A percentile compares a stretch with the other conserved stretches of the same genome.
These are phyloP conservation scores for Eutrema yunnanense DNA, from an alignment of 345 rosid species.

Conservation along the genomic window DNA sequence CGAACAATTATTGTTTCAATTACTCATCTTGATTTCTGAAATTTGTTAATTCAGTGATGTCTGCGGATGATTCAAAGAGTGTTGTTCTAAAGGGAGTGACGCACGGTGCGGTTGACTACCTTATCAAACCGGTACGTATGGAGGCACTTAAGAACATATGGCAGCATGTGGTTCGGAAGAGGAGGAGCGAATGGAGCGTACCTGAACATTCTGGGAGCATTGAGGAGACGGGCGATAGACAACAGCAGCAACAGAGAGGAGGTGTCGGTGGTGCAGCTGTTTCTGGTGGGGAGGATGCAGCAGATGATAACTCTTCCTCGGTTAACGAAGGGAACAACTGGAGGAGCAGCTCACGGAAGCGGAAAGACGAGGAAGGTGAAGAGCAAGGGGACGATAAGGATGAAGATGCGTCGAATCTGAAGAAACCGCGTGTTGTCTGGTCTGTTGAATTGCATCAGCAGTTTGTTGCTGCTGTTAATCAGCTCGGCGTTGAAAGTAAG, in stretches of 20 bases:
- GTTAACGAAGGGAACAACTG: constrained; percentile 55
- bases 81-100: constrained; percentile 74
- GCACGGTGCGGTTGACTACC: constrained; percentile 77
- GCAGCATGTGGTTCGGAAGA: constrained; percentile 75
- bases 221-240: constrained; percentile 39
- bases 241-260: constrained; percentile 35
- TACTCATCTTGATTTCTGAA: background rate
- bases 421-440: constrained; percentile 90
- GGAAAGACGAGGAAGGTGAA: constrained; percentile 57
- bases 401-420: constrained; percentile 67
- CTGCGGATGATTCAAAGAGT: constrained; percentile 68
- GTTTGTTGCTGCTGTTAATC: constrained; percentile 81
- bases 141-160: constrained; percentile 83
- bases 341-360: constrained; percentile 30
- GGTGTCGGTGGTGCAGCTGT: constrained; percentile 32
- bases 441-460: constrained; percentile 88
- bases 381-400: constrained; percentile 66
- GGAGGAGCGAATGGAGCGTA: constrained; percentile 49
- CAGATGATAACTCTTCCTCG: constrained; percentile 57
- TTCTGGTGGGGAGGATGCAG: constrained; percentile 25
- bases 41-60: constrained; percentile 62
- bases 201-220: constrained; percentile 57
- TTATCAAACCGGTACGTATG: constrained; percentile 71
- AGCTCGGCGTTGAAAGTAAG: constrained; percentile 89
- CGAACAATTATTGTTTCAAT: background rate